These are phyloP conservation scores for Diacronema lutheri DNA, from an alignment of 78 protist genomes.

Conservation along the genomic window DNA sequence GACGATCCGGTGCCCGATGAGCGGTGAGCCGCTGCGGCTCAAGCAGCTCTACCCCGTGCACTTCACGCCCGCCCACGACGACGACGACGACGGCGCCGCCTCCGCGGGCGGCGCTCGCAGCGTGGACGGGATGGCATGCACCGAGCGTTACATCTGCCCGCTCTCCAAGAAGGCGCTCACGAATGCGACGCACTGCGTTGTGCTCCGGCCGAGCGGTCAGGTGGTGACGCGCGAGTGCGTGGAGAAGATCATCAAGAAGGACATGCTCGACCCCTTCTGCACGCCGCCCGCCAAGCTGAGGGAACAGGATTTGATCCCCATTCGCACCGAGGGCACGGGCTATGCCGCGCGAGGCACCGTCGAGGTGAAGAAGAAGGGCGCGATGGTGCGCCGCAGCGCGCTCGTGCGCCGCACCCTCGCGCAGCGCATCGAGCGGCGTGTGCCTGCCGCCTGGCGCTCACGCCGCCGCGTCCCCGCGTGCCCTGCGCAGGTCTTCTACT, in stretches of 20 bases:
- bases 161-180: background rate
- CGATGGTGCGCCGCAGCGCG: too few species aligned
- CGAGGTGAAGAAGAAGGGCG: too few species aligned
- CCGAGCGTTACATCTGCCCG: background rate
- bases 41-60: background rate
- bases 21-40: background rate
- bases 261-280: conserved; percentile 14
- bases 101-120: too few species aligned
- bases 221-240: background rate
- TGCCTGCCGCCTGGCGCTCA: too few species aligned
- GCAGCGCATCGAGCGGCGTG: too few species aligned
- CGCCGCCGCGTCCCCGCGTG: too few species aligned
- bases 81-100: too few species aligned
- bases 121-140: background rate
- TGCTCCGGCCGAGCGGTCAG: background rate
- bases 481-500: too few species aligned
- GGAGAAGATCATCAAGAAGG: background rate
- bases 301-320: background rate
- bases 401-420: too few species aligned
- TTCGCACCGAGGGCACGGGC: background rate
- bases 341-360: background rate
- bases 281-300: background rate
- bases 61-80: background rate
- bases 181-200: background rate
- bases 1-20: background rate